A percentile compares a stretch with the other conserved stretches of the same genome.
Evolutionary conservation across 1,284 basidiomycete genomes (phyloP).

Genomic region (Boletellus deceptivus): DNA sequence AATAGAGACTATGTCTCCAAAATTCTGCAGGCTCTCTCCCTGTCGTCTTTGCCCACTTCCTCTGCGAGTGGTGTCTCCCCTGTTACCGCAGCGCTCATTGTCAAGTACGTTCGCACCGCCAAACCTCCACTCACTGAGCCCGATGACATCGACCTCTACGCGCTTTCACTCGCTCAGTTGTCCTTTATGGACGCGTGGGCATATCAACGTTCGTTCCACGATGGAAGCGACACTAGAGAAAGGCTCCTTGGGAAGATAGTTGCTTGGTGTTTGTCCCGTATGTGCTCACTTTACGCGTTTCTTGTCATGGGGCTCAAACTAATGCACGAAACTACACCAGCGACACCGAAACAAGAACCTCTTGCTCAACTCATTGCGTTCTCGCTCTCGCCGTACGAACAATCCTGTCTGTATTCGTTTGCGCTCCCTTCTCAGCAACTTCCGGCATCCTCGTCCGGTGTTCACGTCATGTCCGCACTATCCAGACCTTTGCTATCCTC

Average conservation of each 20-base stretch:
- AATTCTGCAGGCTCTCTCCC: conserved; percentile 63
- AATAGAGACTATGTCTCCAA: conserved; percentile 74
- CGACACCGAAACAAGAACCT: conserved; percentile 54
- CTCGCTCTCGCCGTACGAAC: conserved; percentile 63
- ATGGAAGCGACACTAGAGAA: conserved; percentile 48
- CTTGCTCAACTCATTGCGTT: conserved; percentile 60
- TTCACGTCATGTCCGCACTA: conserved; percentile 19
- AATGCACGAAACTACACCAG: conserved; percentile 32
- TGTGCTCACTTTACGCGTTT: conserved; percentile 30
- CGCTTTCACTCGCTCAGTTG: conserved; percentile 60
- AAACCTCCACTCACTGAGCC: conserved; percentile 66
- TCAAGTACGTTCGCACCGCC: conserved; percentile 66
- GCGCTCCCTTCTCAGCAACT: conserved; percentile 52
- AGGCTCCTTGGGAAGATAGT: conserved; percentile 60
- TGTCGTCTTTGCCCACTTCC: conserved; percentile 46
- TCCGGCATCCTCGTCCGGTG: conserved; percentile 16
- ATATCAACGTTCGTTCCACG: conserved; percentile 66
- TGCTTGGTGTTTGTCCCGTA: conserved; percentile 67
- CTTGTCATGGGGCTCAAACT: not conserved
- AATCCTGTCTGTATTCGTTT: conserved; percentile 52
- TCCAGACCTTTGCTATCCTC: conserved; percentile 18
- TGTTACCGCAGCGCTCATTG: conserved; percentile 42
- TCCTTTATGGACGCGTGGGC: conserved; percentile 70
- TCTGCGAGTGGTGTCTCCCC: conserved; percentile 14
- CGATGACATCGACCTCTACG: conserved; percentile 64